These are phyloP conservation scores for Haplosporangium gracile DNA, from an alignment of 192 early-diverging fungal species.

Conservation along the genomic window DNA sequence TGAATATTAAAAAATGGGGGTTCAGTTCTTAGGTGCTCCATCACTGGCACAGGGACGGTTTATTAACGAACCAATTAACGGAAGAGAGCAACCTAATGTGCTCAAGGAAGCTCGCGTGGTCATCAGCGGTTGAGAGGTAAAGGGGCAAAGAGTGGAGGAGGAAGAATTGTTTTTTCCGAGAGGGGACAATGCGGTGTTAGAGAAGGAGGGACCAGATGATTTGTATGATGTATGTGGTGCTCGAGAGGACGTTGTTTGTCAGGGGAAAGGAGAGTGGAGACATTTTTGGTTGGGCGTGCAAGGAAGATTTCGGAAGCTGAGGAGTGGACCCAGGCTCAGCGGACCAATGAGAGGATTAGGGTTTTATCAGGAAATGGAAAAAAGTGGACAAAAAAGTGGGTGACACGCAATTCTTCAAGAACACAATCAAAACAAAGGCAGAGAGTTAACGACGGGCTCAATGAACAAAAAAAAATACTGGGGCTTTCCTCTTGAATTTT, in stretches of 20 bases:
- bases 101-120: neutral
- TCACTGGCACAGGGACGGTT: neutral
- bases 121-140: neutral
- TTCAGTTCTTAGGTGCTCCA: too few relatives aligned
- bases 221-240: neutral
- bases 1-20: neutral
- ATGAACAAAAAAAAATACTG: neutral
- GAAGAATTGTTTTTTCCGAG: neutral
- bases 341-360: slow-evolving; percentile 2
- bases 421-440: neutral
- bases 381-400: slow-evolving; percentile 1
- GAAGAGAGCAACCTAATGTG: neutral
- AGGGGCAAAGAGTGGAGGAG: neutral
- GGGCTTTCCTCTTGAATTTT: neutral
- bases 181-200: neutral
- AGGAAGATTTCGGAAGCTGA: neutral
- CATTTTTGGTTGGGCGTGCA: neutral
- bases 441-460: neutral
- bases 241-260: neutral
- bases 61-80: neutral
- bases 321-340: neutral
- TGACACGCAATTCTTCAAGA: neutral
- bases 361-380: too few relatives aligned
- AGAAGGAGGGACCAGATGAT: neutral
- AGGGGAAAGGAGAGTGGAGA: too few relatives aligned